phyloP scores from a whole-genome alignment of 129 eudicot genomes.

The Helianthus annuus region DNA sequence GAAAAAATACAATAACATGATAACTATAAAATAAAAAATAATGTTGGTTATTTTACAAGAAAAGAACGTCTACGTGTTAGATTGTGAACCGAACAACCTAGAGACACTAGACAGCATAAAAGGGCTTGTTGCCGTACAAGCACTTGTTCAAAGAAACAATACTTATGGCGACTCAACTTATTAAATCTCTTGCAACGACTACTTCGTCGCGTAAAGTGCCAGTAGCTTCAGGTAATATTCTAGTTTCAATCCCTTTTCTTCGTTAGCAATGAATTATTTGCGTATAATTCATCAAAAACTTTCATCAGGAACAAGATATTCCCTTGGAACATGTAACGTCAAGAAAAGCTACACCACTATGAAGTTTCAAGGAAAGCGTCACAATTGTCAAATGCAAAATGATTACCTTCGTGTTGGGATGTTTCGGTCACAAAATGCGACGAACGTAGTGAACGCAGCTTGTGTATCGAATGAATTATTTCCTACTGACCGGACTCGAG shows the following conservation, averaged over 20 bases:
- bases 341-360: slow-evolving; percentile 2
- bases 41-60: neutral
- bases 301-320: slow-evolving; percentile 14
- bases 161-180: slow-evolving; percentile 19
- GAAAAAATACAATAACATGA: neutral
- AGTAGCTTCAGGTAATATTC: slow-evolving; percentile 10
- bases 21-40: too few species aligned
- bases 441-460: neutral
- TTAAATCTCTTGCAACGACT: neutral
- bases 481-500: neutral
- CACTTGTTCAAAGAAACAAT: slow-evolving; percentile 2
- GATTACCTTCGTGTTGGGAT: neutral
- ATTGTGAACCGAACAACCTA: slow-evolving; percentile 14
- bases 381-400: neutral
- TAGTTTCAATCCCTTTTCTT: neutral
- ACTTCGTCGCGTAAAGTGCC: slow-evolving; percentile 1
- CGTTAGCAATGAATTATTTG: neutral
- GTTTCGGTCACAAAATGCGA: neutral
- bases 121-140: slow-evolving; percentile 1
- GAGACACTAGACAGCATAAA: neutral
- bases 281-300: neutral
- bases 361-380: slow-evolving; percentile 1
- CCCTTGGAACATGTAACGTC: slow-evolving; percentile 4
- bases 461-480: neutral
- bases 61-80: neutral